Conservation (phyloP, 805 yeast species). For the Starmerella cellae region DNA sequence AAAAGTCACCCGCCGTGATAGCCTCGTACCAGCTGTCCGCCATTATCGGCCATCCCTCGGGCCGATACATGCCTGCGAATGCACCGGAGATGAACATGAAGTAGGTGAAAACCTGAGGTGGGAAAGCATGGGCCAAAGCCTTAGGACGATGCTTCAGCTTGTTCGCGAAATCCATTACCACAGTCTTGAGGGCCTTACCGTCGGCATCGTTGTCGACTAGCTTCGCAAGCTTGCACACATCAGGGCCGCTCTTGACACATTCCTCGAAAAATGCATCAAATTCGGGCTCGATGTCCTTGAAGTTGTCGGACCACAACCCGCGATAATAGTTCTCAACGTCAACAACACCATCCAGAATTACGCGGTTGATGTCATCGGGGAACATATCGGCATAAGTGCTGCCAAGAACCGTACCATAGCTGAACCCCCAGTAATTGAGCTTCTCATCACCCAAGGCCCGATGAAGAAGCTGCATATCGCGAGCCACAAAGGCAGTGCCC, state of each 20-base stretch:
- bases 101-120: slow-evolving; percentile 12
- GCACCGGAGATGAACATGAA: slow-evolving; percentile 2
- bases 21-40: slow-evolving; percentile 14
- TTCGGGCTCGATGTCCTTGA: slow-evolving; percentile 14
- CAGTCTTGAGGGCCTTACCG: slow-evolving; percentile 2
- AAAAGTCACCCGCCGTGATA: slow-evolving; percentile 3
- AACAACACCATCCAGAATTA: slow-evolving; percentile 19
- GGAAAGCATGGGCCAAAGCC: neutral
- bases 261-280: slow-evolving; percentile 9
- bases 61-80: slow-evolving; percentile 15
- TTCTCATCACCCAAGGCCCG: slow-evolving; percentile 17
- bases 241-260: slow-evolving; percentile 5
- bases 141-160: slow-evolving; percentile 7
- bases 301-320: slow-evolving; percentile 13
- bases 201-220: neutral
- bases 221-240: slow-evolving; percentile 1
- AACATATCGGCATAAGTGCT: slow-evolving; percentile 18
- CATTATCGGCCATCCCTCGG: slow-evolving; percentile 12
- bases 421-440: slow-evolving; percentile 21
- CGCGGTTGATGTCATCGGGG: slow-evolving; percentile 16
- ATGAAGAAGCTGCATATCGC: slow-evolving; percentile 19
- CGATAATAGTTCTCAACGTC: slow-evolving; percentile 15
- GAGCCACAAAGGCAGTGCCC: slow-evolving; percentile 17
- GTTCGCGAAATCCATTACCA: slow-evolving; percentile 2
- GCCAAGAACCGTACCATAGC: slow-evolving; percentile 19